A percentile compares a stretch with the other conserved stretches of the same genome.
Conservation (phyloP, 768 basidiomycete species). For the Paxillus ammoniavirescens region DNA sequence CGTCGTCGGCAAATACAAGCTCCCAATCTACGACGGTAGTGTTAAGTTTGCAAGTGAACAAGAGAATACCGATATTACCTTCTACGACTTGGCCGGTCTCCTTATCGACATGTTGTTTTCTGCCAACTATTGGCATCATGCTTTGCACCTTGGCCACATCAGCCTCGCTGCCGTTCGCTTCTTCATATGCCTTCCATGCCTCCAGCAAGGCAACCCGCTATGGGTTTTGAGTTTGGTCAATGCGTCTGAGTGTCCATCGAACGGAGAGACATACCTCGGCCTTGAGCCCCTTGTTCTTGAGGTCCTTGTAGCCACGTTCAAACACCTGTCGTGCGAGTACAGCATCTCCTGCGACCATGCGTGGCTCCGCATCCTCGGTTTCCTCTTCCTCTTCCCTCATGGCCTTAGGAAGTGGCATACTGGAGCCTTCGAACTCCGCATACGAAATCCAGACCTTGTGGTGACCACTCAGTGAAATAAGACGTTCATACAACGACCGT, state of each 20-base stretch:
- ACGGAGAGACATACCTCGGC: constrained; percentile 63
- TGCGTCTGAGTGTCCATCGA: neutral
- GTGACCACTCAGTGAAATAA: constrained; percentile 83
- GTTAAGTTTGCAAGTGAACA: constrained; percentile 1
- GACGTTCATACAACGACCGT: constrained; percentile 84
- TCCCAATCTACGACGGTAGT: constrained; percentile 75
- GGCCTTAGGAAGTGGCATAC: constrained; percentile 62
- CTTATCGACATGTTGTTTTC: constrained; percentile 78
- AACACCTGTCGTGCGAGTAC: constrained; percentile 75
- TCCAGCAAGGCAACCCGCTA: constrained; percentile 91
- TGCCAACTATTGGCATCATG: constrained; percentile 92
- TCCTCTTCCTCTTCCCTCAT: constrained; percentile 70
- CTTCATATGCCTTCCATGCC: constrained; percentile 95
- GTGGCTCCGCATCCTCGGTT: constrained; percentile 47
- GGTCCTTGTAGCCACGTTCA: constrained; percentile 82
- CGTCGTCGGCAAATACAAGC: constrained; percentile 94
- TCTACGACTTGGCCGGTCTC: constrained; percentile 86
- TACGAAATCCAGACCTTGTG: constrained; percentile 98
- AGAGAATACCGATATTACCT: constrained; percentile 46
- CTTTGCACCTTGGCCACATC: constrained; percentile 81
- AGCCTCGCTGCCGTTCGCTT: constrained; percentile 67
- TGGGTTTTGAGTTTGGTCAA: constrained; percentile 2
- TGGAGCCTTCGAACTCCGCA: constrained; percentile 86
- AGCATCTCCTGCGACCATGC: constrained; percentile 71
- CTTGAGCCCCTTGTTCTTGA: constrained; percentile 79